Evolutionary conservation across 2,329 filamentous ascomycete species (phyloP), one percentile per base, ranked within the genome.

Genomic region (Dactylellina parvicollis): DNA sequence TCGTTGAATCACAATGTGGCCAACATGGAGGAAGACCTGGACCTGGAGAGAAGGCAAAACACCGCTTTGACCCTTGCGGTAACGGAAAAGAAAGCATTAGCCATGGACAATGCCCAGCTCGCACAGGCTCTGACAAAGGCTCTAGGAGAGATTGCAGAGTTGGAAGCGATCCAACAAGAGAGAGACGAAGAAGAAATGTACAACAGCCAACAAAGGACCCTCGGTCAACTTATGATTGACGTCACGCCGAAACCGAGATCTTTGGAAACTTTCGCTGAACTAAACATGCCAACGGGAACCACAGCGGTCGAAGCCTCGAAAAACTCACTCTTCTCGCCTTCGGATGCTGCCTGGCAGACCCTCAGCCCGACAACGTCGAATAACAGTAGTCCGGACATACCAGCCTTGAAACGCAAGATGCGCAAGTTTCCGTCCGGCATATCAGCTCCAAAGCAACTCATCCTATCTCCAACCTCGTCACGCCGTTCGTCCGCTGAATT

Each of bases 371-470:
- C 69, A 18, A 73, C 69, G 14, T 73, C 69, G 14, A 66, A 73
- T 22, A 47, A 60, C 9, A 73, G 69, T 32, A 66, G 60, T 4
- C 59, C 36, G 26, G 69, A 73, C 22, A 60, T 61, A 32, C 69
- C 69, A n/a, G n/a, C n/a, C 10, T 18, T 66, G 8, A 67, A 62
- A 44, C 55, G 70, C 28, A 74, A 74, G 30, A 74, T 74, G 62
- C 50, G 70, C n/a, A 74, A 74, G 36, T 74, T 74, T 34, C 70
- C 70, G 14, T 66, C 70, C 5, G 70, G 70, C 3, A 74, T 74
- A 49, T 47, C 61, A 10, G 70, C 55, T 18, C 70, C 70, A 14
- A 67, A 74, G 49, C 70, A 74, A 22, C 49, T 74, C 10, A 74
- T 74, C 42, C 20, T 74, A 12, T 69, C 70, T 9, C 64, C 70